Evolutionary conservation across 495 filamentous ascomycete genomes (phyloP).

Genomic region (Xylaria nigripes): DNA sequence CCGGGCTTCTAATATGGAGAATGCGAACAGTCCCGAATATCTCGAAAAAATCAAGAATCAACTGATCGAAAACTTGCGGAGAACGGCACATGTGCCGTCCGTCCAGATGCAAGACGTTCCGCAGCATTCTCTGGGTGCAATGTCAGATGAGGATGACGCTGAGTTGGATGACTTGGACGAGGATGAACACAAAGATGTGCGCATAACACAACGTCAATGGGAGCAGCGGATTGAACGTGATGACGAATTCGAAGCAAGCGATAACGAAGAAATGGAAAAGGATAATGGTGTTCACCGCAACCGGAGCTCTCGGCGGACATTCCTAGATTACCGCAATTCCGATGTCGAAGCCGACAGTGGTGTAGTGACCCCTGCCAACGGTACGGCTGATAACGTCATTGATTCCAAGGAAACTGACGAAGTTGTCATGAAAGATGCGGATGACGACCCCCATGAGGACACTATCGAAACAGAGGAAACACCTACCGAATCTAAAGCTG

Average conservation of each 20-base stretch:
- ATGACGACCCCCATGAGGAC: constrained; percentile 22
- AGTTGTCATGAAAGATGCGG: constrained; percentile 56
- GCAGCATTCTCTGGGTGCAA: constrained; percentile 58
- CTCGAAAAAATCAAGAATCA: constrained; percentile 89
- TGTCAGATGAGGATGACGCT: constrained; percentile 78
- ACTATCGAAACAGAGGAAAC: constrained; percentile 13
- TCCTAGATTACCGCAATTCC: constrained; percentile 63
- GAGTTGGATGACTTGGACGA: constrained; percentile 82
- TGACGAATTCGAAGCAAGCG: constrained; percentile 75
- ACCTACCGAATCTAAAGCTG: constrained; percentile 24
- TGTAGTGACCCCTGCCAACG: constrained; percentile 47
- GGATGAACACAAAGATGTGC: constrained; percentile 78
- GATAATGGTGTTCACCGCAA: constrained; percentile 65
- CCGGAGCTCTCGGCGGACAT: constrained; percentile 49
- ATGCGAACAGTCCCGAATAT: constrained; percentile 90
- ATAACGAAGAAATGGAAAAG: constrained; percentile 77
- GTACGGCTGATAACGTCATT: constrained; percentile 36
- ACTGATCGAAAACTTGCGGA: constrained; percentile 86
- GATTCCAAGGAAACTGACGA: constrained; percentile 53
- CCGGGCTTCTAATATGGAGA: constrained; percentile 96
- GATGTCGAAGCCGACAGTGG: constrained; percentile 62
- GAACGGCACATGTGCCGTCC: constrained; percentile 79
- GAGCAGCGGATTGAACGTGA: constrained; percentile 67
- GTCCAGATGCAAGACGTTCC: constrained; percentile 97
- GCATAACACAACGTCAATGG: constrained; percentile 74